Evolutionary conservation across 257 asterid species (phyloP), one percentile per base, ranked within the genome.

Genomic region (Gentiana straminea): DNA sequence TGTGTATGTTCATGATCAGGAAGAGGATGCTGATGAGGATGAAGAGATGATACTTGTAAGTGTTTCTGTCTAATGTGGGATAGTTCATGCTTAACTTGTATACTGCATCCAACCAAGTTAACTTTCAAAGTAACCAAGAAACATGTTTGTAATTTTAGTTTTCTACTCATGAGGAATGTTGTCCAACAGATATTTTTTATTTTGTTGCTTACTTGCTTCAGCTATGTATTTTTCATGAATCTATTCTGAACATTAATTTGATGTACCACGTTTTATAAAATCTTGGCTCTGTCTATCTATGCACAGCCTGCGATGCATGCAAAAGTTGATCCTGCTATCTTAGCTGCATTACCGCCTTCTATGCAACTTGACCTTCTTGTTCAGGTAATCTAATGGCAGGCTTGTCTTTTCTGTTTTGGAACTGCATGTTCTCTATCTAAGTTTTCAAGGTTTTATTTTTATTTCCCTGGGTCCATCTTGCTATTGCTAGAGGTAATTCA

Each of bases 301-400:
- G n/a, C 73, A 67, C 72, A 92, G 98, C 97, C 97, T 33, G 81
- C 77, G 68, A 84, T 86, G 79, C 77, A 85, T 46, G 97, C 94
- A 64, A 85, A 80, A 66, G 72, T 92, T 65, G 98, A 92, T 80
- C 98, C 97, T 60, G 89, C 95, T 51, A 71, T 92, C 59, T 73
- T 92, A 78, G 98, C 98, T 59, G 61, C 91, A 60, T 70, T 92
- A 74, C 98, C 98, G 65, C 98, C 97, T 39, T 92, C 98, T 1
- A 81, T 92, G 98, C 98, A 92, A 73, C 97, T 92, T 61, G 98
- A 92, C 72, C 98, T 92, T 72, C 98, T 92, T 66, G 94, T 76
- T 49, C 98, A 92, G 94, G 98, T 92, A 59, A 68, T 53, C 8
- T 49, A 41, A 7, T 15, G n/a, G 49, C 52, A 35, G 46, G 45